Evolutionary conservation across 768 basidiomycete genomes (phyloP), one percentile per base, ranked within the genome.

Genomic region (Pleurotus salmoneostramineus): DNA sequence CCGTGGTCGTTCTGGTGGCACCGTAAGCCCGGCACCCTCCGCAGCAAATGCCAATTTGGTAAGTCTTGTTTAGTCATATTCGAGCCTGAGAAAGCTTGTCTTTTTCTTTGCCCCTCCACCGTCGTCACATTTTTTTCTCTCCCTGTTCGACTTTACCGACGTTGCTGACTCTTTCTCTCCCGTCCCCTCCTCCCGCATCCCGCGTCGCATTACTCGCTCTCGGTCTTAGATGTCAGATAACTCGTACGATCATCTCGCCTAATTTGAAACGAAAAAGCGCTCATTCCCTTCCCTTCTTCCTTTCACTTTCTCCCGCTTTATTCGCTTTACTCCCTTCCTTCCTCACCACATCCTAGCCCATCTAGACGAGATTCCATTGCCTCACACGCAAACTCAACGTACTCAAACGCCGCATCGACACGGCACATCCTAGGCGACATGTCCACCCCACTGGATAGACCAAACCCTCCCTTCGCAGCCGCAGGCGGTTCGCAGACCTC

Each of bases 361-460:
- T 71, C 69, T 40, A 68, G 73, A 44, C 72, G 71, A 35, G 67
- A 72, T 37, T 82, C 81, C 2, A 59, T 79, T 59, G 61, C 66
- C 58, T 75, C 73, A 14, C 64, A 70, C 65, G 66, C 74, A 11
- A 71, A 72, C 59, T 81, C 79, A 14, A 67, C 75, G 6, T 71
- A 77, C 66, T 82, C 82, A 7, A 68, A 71, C 14, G 69, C 81
- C 17, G 72, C 72, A 50, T 80, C 81, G 35, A 79, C 81, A 43
- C 74, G 77, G 48, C 78, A 78, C 64, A 79, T 81, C 62, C 76
- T 76, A 27, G 76, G 62, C 57, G 75, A 65, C 65, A 68, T 65
- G 70, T 71, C 68, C 59, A 64, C 40, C 62, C 70, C 21, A 14
- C 72, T 76, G 52, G 71, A 74, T 17, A 73, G 74, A 36, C 72